Percentiles rank a stretch among this genome's conserved stretches.
phyloP scores from a whole-genome alignment of 768 basidiomycete species.

The Nevesoporus exiguus region DNA sequence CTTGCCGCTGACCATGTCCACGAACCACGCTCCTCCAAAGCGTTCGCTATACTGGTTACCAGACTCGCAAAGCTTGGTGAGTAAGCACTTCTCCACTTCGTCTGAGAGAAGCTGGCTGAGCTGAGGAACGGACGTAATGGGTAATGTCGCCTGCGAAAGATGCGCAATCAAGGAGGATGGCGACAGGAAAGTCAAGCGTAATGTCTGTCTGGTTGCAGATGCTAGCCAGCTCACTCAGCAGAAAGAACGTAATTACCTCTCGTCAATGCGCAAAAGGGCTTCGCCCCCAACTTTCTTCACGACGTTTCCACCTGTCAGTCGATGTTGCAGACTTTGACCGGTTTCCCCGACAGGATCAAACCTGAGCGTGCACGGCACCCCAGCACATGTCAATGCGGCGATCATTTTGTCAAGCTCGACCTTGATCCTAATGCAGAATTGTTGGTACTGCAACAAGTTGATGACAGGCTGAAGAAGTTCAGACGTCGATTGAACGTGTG shows the following conservation, averaged over 20 bases:
- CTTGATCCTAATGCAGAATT: slow-evolving; percentile 64
- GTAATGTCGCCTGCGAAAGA: slow-evolving; percentile 72
- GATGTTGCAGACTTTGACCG: slow-evolving; percentile 51
- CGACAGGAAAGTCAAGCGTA: slow-evolving; percentile 72
- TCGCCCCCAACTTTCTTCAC: slow-evolving; percentile 61
- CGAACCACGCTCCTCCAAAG: slow-evolving; percentile 66
- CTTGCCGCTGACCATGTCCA: slow-evolving; percentile 62
- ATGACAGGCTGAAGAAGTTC: slow-evolving; percentile 70
- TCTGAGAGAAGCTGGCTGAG: slow-evolving; percentile 70
- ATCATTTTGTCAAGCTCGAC: slow-evolving; percentile 52
- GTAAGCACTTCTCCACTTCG: slow-evolving; percentile 70
- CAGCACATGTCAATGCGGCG: slow-evolving; percentile 46
- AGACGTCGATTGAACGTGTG: slow-evolving; percentile 29
- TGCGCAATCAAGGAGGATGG: slow-evolving; percentile 78
- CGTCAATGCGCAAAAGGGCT: slow-evolving; percentile 65
- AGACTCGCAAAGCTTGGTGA: slow-evolving; percentile 65
- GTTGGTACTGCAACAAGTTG: slow-evolving; percentile 75
- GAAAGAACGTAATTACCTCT: slow-evolving; percentile 42
- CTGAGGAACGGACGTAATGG: slow-evolving; percentile 73
- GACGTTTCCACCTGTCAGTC: slow-evolving; percentile 41
- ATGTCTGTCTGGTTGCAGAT: slow-evolving; percentile 50
- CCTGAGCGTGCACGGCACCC: slow-evolving; percentile 53
- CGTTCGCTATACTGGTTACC: slow-evolving; percentile 54
- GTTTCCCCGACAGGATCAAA: slow-evolving; percentile 68
- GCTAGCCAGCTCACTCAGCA: not conserved